Base-by-base conservation (phyloP, 176 grass and related monocot genomes). In the Hsuehochloa calcarea region DNA sequence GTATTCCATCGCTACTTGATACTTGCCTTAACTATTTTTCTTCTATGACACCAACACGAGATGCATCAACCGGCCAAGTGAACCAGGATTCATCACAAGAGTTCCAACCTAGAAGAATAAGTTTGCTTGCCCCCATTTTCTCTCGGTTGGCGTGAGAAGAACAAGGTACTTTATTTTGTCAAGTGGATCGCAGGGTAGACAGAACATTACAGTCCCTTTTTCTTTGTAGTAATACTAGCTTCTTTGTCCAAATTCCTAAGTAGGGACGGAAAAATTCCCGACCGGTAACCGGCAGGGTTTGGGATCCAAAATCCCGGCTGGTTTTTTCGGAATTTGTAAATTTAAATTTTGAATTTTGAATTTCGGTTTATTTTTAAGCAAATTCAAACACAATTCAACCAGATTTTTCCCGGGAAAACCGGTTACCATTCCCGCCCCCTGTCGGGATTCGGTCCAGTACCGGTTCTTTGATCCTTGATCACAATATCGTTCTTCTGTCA, bases 41-140 rank as follows among this genome's bases (percentile, higher is more conserved):
- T 80, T 75, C 22, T 59, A 99, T 92, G 88, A 92, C 92, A 64
- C 92, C 88, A 73, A 88, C 84, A 46, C 68, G 85, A 52, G 93
- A 95, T 47, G 41, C 84, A 68, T 88, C 90, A 79, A 63, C 83
- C 74, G 82, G 68, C 10, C 90, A 72, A 82, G 65, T 29, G 25
- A 95, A 77, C 79, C 93, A 92, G 87, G 97, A 99, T 77, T 91
- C 88, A 69, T 85, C 90, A 45, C 93, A 92, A 75, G 97, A 91
- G 74, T 91, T 93, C 52, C 97, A 93, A 66, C 91, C 97, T 71
- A 91, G 88, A 99, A 99, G 85, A 94, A 89, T 99, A 88, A 94
- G 92, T 79, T 92, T 99, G 90, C 92, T 99, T 67, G 76, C n/a
- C 97, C 31, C 92, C 91, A 77, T 95, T 95, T 90, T 92, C 86